phyloP scores from a whole-genome alignment of 345 rosid genomes.

The Aquilaria malaccensis region DNA sequence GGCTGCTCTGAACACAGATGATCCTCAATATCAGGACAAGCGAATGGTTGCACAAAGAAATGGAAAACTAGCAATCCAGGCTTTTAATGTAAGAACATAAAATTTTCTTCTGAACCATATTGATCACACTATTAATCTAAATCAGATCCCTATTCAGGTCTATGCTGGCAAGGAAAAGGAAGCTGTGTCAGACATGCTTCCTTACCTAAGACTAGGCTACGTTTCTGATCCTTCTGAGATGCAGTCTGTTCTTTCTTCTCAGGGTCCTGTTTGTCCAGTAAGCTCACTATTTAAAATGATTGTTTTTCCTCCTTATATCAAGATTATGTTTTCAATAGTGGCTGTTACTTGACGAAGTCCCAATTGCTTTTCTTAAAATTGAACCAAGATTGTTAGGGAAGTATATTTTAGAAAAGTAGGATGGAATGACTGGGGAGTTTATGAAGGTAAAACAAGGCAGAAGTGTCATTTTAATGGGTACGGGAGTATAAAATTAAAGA shows the following conservation, averaged over 20 bases:
- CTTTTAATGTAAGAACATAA: constrained; percentile 48
- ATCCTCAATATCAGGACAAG: constrained; percentile 97
- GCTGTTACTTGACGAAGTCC: too few relatives aligned
- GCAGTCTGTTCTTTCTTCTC: constrained; percentile 91
- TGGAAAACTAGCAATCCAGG: constrained; percentile 71
- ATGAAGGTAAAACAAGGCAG: too few relatives aligned
- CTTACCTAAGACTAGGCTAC: constrained; percentile 82
- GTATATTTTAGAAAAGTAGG: too few relatives aligned
- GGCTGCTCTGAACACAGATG: constrained; percentile 92
- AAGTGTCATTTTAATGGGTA: too few relatives aligned
- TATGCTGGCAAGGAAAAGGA: constrained; percentile 82
- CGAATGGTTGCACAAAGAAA: constrained; percentile 97
- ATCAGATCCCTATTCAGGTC: constrained; percentile 35
- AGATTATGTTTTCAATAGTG: too few relatives aligned
- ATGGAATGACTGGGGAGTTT: too few relatives aligned
- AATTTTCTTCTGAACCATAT: constrained; percentile 5
- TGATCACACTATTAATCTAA: constrained; percentile 9
- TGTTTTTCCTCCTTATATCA: too few relatives aligned
- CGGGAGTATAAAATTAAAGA: too few relatives aligned
- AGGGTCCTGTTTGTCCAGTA: constrained; percentile 92
- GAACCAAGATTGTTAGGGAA: too few relatives aligned
- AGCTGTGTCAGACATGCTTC: constrained; percentile 80
- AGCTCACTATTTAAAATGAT: constrained; percentile 20
- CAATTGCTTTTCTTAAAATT: too few relatives aligned
- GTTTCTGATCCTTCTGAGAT: constrained; percentile 88